A percentile compares a stretch with the other conserved stretches of the same genome.
These are phyloP conservation scores for Colletotrichum lupini DNA, from an alignment of 2,329 filamentous ascomycete genomes.

Conservation along the genomic window DNA sequence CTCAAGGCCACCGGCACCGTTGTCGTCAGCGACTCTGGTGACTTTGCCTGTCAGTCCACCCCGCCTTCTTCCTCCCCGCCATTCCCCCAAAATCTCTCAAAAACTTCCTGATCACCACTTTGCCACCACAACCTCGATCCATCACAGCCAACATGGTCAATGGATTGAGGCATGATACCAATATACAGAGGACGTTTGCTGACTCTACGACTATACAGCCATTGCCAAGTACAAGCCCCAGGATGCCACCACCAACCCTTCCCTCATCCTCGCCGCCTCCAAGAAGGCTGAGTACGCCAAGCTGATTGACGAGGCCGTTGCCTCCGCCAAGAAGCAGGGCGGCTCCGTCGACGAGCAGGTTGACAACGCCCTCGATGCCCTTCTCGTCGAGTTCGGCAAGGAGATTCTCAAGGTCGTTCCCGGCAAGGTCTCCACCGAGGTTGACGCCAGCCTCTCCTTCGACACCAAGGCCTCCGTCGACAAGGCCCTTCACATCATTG, in stretches of 20 bases:
- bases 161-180: neutral
- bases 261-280: constrained; percentile 95
- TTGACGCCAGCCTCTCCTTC: constrained; percentile 96
- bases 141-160: neutral
- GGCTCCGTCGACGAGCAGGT: constrained; percentile 82
- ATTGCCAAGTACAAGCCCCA: constrained; percentile 99
- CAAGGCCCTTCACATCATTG: constrained; percentile 97
- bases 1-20: constrained; percentile 97
- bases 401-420: constrained; percentile 97
- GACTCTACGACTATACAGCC: constrained; percentile 61
- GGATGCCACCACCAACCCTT: constrained; percentile 99
- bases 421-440: constrained; percentile 98
- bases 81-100: constrained; percentile 15
- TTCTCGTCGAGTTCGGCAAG: constrained; percentile 97
- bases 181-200: constrained; percentile 11
- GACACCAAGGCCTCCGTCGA: constrained; percentile 90
- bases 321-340: constrained; percentile 84
- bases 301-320: constrained; percentile 87
- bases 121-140: constrained; percentile 6
- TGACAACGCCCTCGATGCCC: constrained; percentile 89
- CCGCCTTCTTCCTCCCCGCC: constrained; percentile 14
- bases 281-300: constrained; percentile 98
- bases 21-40: constrained; percentile 96
- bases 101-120: neutral
- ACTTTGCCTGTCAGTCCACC: constrained; percentile 77